A percentile compares a stretch with the other conserved stretches of the same genome.
These are phyloP conservation scores for Globisporangium viniferum DNA, from an alignment of 352 stramenopile genomes.

Conservation along the genomic window DNA sequence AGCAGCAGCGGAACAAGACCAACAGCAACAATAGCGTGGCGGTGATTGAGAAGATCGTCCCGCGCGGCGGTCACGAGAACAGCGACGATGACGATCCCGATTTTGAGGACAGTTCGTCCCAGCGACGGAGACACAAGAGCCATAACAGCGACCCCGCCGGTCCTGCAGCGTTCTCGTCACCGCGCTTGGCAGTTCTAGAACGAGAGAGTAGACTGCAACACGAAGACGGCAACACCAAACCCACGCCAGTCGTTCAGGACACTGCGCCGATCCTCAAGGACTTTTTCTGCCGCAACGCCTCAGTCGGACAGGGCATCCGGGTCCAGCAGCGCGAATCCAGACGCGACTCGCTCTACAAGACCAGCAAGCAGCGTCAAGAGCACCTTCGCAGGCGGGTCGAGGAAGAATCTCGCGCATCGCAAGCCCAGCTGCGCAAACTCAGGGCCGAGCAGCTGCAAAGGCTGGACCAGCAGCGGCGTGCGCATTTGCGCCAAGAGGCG, in stretches of 20 bases:
- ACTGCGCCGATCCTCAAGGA: slow-evolving; percentile 53
- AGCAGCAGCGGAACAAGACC: background rate
- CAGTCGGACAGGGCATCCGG: slow-evolving; percentile 33
- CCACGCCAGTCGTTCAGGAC: slow-evolving; percentile 9
- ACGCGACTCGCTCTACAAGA: slow-evolving; percentile 40
- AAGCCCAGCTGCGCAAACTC: slow-evolving; percentile 20
- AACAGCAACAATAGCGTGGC: background rate
- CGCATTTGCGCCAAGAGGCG: slow-evolving; percentile 35
- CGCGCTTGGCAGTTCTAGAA: background rate
- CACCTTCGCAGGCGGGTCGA: slow-evolving; percentile 33
- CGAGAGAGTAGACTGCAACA: background rate
- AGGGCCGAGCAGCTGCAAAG: slow-evolving; percentile 42
- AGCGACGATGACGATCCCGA: slow-evolving; percentile 4
- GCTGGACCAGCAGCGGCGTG: slow-evolving; percentile 32
- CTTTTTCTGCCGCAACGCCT: slow-evolving; percentile 53
- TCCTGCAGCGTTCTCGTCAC: background rate
- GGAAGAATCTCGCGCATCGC: slow-evolving; percentile 17
- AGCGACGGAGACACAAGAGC: background rate
- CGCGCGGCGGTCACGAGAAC: slow-evolving; percentile 4
- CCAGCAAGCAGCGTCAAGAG: slow-evolving; percentile 44
- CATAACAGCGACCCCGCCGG: background rate
- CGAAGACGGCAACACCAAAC: background rate
- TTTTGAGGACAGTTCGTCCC: background rate
- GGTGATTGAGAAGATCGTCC: slow-evolving; percentile 16
- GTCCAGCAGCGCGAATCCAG: slow-evolving; percentile 34